These are phyloP conservation scores for Tubosaeta sp. DNA, from an alignment of 768 basidiomycete genomes.

Conservation along the genomic window DNA sequence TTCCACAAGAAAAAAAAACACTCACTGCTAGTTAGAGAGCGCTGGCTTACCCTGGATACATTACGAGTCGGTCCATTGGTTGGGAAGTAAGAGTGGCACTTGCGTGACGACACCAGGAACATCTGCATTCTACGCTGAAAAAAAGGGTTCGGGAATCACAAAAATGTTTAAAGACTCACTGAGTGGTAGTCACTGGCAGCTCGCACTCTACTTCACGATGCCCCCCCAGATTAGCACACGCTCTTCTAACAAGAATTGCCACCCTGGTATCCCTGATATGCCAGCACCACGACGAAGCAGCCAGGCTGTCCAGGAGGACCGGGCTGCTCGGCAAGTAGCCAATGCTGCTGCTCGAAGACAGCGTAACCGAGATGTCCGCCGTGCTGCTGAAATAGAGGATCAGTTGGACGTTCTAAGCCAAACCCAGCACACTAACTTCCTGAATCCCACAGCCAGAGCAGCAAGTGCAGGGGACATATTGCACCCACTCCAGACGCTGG, in stretches of 20 bases:
- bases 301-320: not conserved
- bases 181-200: not conserved
- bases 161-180: conserved; percentile 2
- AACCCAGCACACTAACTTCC: not conserved
- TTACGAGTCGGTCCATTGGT: no score
- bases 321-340: not conserved
- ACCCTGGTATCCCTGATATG: not conserved
- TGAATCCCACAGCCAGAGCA: not conserved
- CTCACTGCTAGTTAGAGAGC: no score
- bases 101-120: not conserved
- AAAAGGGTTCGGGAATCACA: not conserved
- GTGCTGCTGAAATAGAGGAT: not conserved
- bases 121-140: conserved; percentile 1
- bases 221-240: not conserved
- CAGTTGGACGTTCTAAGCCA: not conserved
- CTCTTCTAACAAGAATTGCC: not conserved
- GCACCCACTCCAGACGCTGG: no score
- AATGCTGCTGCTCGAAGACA: not conserved
- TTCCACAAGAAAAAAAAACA: no score
- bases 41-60: no score
- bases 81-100: no score
- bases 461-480: no score
- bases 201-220: not conserved
- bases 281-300: not conserved
- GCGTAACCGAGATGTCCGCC: not conserved